Percentiles rank a stretch among this genome's conserved stretches.
phyloP scores from a whole-genome alignment of 1,139 yeast species.

The Suhomyces kunorum region DNA sequence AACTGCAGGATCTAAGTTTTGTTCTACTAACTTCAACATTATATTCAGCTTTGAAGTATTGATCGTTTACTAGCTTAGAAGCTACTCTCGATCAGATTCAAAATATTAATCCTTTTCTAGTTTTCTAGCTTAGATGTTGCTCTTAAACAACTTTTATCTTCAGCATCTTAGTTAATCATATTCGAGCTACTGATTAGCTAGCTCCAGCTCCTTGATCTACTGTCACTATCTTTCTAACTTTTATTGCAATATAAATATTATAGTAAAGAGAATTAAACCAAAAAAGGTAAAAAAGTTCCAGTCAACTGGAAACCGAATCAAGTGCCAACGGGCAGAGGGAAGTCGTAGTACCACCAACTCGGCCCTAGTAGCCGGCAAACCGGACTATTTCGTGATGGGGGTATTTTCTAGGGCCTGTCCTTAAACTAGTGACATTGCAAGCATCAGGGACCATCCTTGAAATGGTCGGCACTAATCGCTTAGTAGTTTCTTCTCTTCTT shows the following conservation, averaged over 20 bases:
- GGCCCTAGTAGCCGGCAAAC: neutral
- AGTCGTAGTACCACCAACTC: conserved; percentile 6
- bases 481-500: conserved; percentile 24
- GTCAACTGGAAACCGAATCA: conserved; percentile 9
- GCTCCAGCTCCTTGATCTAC: neutral
- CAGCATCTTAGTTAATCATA: too few relatives aligned
- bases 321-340: conserved; percentile 7
- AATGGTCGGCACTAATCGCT: conserved; percentile 8
- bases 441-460: conserved; percentile 12
- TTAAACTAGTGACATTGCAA: conserved; percentile 6
- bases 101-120: too few relatives aligned
- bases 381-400: conserved; percentile 2
- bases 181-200: too few relatives aligned
- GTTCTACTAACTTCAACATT: too few relatives aligned
- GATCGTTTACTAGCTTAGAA: too few relatives aligned
- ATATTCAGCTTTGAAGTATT: too few relatives aligned
- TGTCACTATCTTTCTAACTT: conserved; percentile 1
- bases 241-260: conserved; percentile 4
- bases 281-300: conserved; percentile 3
- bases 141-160: too few relatives aligned
- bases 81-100: too few relatives aligned
- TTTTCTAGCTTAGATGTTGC: too few relatives aligned
- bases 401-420: conserved; percentile 8
- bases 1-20: too few relatives aligned
- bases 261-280: conserved; percentile 8